Evolutionary conservation across 257 asterid species (phyloP), one percentile per base, ranked within the genome.

Genomic region (Solanum virginianum): DNA sequence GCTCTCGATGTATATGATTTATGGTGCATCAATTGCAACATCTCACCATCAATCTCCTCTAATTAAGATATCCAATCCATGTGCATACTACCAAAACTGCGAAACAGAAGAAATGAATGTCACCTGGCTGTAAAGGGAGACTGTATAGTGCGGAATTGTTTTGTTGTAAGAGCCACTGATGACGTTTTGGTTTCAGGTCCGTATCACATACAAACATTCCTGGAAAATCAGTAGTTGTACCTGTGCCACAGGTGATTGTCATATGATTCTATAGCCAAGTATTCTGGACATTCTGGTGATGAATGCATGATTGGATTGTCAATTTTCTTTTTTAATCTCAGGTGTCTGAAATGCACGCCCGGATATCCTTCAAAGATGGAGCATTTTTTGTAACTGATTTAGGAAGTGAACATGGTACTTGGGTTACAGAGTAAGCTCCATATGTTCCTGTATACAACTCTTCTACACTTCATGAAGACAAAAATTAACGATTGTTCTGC

Each of bases 341-440:
- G 97, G 95, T 95, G 41, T 93, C 98, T 14, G 65, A 91, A 81
- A 86, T 79, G 88, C 99, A 95, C 49, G 97, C 97, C 82, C 92
- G 89, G 22, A 92, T 95, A 88, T 92, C 88, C 87, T 94, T 87
- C 91, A 95, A 90, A 89, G 92, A 92, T 11, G 97, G 97, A 54
- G 91, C 92, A 6, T 95, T 91, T 81, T 91, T 80, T 74, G 79
- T 94, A 85, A 93, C 97, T 29, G 99, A 96, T 89, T 90, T 96
- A 83, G 90, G 86, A 84, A 94, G 98, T 47, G 94, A 93, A 85
- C 87, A 93, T 75, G 99, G 99, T 74, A 94, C 99, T 55, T 93
- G 96, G 97, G 89, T 95, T 74, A 68, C 91, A 18, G 94, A 93
- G 99, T 93, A 92, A 85, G 96, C 68, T 18, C 2, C 51, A 77